Conservation (phyloP, 495 filamentous ascomycete species). For the Aspergillus cristatus region DNA sequence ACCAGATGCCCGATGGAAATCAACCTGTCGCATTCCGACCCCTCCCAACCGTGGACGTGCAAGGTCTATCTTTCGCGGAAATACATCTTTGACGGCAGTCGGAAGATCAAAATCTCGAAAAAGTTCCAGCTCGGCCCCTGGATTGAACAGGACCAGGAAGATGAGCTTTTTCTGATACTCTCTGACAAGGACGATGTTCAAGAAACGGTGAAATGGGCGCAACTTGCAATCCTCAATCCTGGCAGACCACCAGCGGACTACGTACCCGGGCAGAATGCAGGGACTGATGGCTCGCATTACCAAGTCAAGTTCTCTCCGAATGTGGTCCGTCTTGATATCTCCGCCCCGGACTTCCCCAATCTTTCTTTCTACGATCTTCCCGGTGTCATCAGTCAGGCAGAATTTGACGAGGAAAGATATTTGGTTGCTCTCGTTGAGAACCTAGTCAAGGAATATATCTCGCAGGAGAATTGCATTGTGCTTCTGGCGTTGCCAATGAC, state of each 20-base stretch:
- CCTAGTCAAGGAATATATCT: constrained; percentile 57
- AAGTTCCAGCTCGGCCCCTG: constrained; percentile 35
- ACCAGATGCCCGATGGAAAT: constrained; percentile 74
- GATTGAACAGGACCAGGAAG: constrained; percentile 25
- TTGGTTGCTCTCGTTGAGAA: constrained; percentile 59
- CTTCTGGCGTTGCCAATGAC: constrained; percentile 70
- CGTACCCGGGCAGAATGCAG: constrained; percentile 34
- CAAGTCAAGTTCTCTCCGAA: constrained; percentile 70
- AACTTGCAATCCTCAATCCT: constrained; percentile 64
- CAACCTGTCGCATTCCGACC: constrained; percentile 48
- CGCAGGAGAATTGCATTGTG: constrained; percentile 55
- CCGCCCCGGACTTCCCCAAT: constrained; percentile 55
- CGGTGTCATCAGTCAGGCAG: constrained; percentile 61
- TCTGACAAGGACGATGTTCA: constrained; percentile 41
- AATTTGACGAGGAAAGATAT: constrained; percentile 51
- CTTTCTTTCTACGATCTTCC: constrained; percentile 76
- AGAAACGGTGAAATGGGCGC: constrained; percentile 55
- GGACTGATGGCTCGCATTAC: constrained; percentile 9
- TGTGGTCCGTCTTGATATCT: constrained; percentile 63
- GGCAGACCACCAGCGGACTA: constrained; percentile 31
- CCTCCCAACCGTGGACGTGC: constrained; percentile 48
- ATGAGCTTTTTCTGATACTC: constrained; percentile 33
- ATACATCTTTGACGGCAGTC: constrained; percentile 38
- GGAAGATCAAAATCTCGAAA: constrained; percentile 14
- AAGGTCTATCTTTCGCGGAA: constrained; percentile 49